Percentiles rank a stretch among this genome's conserved stretches.
Evolutionary conservation across 305 asterid genomes (phyloP).

Genomic region (Fraxinus albicans): DNA sequence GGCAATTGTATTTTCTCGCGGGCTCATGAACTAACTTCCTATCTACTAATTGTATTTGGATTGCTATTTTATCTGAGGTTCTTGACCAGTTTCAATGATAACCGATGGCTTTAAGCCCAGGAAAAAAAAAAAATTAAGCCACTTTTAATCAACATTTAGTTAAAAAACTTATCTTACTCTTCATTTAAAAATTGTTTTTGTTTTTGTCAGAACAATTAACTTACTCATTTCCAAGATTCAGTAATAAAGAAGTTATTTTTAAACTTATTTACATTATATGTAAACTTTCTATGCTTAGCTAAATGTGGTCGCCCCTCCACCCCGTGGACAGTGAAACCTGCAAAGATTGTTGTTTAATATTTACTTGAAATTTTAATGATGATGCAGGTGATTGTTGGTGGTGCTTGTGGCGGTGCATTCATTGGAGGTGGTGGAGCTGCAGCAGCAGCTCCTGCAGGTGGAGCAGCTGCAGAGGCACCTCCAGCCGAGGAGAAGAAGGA

Average conservation of each 20-base stretch:
- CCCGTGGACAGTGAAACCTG: neutral
- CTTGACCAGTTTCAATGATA: too few species aligned
- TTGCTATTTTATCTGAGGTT: too few species aligned
- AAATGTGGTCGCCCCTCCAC: neutral
- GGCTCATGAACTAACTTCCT: too few species aligned
- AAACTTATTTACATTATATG: neutral
- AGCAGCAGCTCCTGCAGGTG: slow-evolving; percentile 56
- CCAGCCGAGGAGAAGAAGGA: slow-evolving; percentile 59
- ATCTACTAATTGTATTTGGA: too few species aligned
- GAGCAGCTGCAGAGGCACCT: slow-evolving; percentile 53
- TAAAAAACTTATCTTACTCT: neutral
- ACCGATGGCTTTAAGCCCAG: too few species aligned
- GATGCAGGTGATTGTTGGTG: slow-evolving; percentile 73
- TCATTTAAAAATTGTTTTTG: neutral
- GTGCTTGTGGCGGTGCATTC: slow-evolving; percentile 27
- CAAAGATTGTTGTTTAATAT: neutral
- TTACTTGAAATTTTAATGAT: neutral
- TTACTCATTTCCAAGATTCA: neutral
- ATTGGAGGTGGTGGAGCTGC: slow-evolving; percentile 46
- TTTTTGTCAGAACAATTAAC: neutral
- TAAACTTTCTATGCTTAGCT: neutral
- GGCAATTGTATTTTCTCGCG: too few species aligned
- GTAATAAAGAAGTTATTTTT: neutral
- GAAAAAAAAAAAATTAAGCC: too few species aligned
- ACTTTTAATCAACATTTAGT: neutral